Base-by-base conservation (phyloP, 768 basidiomycete genomes). In the Mycena galericulata region DNA sequence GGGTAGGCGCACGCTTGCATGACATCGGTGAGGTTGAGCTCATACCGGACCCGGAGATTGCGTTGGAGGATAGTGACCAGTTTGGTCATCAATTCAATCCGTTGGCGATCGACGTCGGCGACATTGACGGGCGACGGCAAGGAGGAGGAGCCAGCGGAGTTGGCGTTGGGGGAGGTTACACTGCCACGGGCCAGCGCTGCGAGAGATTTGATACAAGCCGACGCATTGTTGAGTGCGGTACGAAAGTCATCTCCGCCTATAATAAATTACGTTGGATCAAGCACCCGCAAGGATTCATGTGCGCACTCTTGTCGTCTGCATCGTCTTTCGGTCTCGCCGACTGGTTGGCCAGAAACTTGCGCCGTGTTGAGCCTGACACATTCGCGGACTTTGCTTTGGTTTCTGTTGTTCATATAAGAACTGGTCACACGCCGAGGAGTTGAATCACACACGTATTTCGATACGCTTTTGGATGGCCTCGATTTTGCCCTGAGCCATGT, bases 401-500 rank as follows among this genome's bases (percentile, higher is more conserved):
- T 53, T 67, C 60, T 58, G 62, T 24, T 24, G 32, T 38, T 36
- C 9, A 7, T 29, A 41, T 46, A 60, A 57, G 24, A 62, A 34
- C 34, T 38, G n/a, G n/a, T 30, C 57, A 30, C 7, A 54, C 45
- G 46, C 47, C 22, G n/a, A 58, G 20, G 49, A 50, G 41, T 46
- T 20, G 27, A 30, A 46, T 15, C 79, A 36, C 86, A 75, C 71
- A 89, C 89, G 80, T 49, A 81, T 79, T 24, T 89, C 88, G 36
- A 94, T 87, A 34, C 79, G 84, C 75, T 84, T 87, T 36, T 82
- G 86, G 32, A 98, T 87, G 18, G 84, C 78, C 30, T 86, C 86
- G 30, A 97, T 97, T 79, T 90, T 93, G 62, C 80, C 84, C 62
- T 88, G 88, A 2, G 95, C 93, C 76, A 88, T 90, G 45, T 89